phyloP scores from a whole-genome alignment of 192 early-diverging fungal species.

The Coemansia sp. region DNA sequence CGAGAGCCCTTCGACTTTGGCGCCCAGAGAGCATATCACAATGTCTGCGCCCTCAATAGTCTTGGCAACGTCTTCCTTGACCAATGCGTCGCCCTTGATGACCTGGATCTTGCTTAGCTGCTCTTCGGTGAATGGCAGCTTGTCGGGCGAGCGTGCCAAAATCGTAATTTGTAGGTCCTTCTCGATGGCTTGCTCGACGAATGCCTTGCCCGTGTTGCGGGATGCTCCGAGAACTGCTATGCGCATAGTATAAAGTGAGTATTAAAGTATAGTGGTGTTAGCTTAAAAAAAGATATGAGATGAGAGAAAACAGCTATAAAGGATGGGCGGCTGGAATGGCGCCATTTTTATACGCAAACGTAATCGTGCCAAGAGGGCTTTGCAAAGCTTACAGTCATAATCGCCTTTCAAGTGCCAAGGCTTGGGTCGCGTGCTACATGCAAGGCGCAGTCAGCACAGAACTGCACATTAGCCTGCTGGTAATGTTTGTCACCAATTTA shows the following conservation, averaged over 20 bases:
- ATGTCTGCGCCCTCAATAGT: conserved; percentile 44
- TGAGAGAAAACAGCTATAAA: neutral
- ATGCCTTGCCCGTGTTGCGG: conserved; percentile 38
- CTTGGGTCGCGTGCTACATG: neutral
- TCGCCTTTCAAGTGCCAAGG: neutral
- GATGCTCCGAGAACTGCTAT: conserved; percentile 41
- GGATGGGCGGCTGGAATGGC: neutral
- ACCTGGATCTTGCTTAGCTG: conserved; percentile 36
- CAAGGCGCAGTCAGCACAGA: neutral
- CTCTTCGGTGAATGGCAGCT: conserved; percentile 43
- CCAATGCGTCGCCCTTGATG: conserved; percentile 50
- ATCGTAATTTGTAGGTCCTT: conserved; percentile 29
- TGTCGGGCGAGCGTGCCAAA: conserved; percentile 43
- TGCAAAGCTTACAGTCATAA: neutral
- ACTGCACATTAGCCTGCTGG: neutral
- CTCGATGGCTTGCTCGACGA: conserved; percentile 42
- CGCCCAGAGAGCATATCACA: conserved; percentile 46
- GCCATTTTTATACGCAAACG: neutral
- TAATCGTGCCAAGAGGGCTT: neutral
- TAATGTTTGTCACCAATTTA: neutral
- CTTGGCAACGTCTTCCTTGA: conserved; percentile 29
- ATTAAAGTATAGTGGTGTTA: neutral
- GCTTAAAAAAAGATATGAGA: neutral
- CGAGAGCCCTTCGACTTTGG: conserved; percentile 18
- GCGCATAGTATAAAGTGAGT: conserved; percentile 20